A percentile compares a stretch with the other conserved stretches of the same genome.
Evolutionary conservation across 2,329 filamentous ascomycete genomes (phyloP).

Genomic region (Alternaria metachromatica): DNA sequence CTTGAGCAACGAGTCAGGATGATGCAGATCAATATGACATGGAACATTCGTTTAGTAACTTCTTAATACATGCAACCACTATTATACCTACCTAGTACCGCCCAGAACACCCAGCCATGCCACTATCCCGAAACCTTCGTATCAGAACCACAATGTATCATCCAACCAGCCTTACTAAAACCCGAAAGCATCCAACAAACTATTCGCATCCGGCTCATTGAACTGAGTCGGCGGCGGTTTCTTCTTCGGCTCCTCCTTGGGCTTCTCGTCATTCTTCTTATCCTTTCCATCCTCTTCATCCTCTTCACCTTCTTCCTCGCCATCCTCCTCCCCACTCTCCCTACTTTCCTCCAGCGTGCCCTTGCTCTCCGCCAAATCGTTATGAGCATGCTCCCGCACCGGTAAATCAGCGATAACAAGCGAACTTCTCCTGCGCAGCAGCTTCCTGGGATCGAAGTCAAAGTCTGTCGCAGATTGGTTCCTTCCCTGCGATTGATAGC

Average conservation of each 20-base stretch:
- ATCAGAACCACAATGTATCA: background rate
- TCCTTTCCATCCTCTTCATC: conserved; percentile 44
- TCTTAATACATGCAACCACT: background rate
- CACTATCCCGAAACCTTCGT: background rate
- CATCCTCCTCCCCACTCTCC: conserved; percentile 38
- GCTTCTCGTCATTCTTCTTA: conserved; percentile 29
- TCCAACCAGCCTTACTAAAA: conserved; percentile 62
- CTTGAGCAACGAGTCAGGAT: background rate
- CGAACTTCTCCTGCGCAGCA: conserved; percentile 75
- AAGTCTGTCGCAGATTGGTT: conserved; percentile 37
- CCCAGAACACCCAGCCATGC: background rate
- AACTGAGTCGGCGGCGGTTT: conserved; percentile 78
- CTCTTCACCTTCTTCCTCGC: too few species aligned
- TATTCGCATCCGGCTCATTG: conserved; percentile 88
- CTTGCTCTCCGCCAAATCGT: conserved; percentile 21
- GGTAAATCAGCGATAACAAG: conserved; percentile 80
- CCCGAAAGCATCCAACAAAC: conserved; percentile 90
- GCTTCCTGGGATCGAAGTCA: conserved; percentile 66
- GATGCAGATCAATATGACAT: background rate
- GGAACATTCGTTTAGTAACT: background rate
- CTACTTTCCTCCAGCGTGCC: conserved; percentile 29
- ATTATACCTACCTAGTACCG: background rate
- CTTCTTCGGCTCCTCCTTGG: conserved; percentile 50
- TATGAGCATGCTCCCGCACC: conserved; percentile 30
- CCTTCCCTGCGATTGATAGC: conserved; percentile 24